Base-by-base conservation (phyloP, 2,329 filamentous ascomycete genomes). In the Trichoderma pleuroti region DNA sequence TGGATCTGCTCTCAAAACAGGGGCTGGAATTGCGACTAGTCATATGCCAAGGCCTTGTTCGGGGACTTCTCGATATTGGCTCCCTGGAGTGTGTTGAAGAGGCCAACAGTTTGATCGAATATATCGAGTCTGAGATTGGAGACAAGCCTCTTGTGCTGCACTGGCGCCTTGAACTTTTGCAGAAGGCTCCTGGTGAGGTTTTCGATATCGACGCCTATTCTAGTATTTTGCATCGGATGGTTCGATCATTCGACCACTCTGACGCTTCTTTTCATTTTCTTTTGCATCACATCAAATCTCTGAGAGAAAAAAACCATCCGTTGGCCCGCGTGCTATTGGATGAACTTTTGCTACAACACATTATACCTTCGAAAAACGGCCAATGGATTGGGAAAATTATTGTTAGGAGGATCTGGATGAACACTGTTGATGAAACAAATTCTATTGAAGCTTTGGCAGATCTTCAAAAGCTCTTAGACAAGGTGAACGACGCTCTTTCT, bases 321-420 rank as follows among this genome's bases (percentile, higher is more conserved):
- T 76, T 86, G 24, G 86, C 85, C 1, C 82, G 82, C 65, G 80
- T 80, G 8, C 81, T 88, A 0, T 81, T 97, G 4, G 88, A 92
- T 64, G 84, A 90, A 10, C 84, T 97, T 36, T 83, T 97, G 8
- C 78, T 82, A 14, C 79, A 84, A n/a, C 84, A 87, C 30, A 77
- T 94, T 28, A 74, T 88, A 72, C 74, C 81, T 71, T 80, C 84
- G 30, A 83, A 82, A 4, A 85, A 85, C 5, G 73, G 80, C 2
- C 82, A 84, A 4, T 93, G 90, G 89, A 82, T 93, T 36, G 92
- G 94, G 72, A 91, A 88, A 74, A 84, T 87, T 0, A 78, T 94
- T 12, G 84, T 97, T 21, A 89, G 88, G 7, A 86, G 92, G 4
- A 81, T 93, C 6, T 91, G 90, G 86, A 88, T 93, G 77, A 82